Evolutionary conservation across 1,139 yeast genomes (phyloP).

Genomic region (Geotrichum fermentans): DNA sequence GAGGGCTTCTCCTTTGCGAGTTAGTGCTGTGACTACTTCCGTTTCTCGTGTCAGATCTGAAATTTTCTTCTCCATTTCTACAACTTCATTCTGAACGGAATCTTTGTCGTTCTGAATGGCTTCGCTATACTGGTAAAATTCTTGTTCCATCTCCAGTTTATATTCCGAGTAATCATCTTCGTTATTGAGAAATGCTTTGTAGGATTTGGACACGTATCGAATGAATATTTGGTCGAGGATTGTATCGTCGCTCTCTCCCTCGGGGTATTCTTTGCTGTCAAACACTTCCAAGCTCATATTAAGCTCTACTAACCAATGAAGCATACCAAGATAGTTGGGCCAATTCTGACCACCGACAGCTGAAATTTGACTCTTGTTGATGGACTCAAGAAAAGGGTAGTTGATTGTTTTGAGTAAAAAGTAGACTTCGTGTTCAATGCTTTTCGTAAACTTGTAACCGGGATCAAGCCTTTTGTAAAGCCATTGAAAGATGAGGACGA

Average conservation of each 20-base stretch:
- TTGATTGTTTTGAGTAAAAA: conserved; percentile 57
- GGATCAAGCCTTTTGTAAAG: conserved; percentile 75
- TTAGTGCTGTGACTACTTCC: conserved; percentile 44
- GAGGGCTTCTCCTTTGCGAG: conserved; percentile 57
- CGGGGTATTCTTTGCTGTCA: conserved; percentile 39
- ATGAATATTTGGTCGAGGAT: conserved; percentile 58
- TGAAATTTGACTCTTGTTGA: conserved; percentile 76
- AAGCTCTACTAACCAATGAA: conserved; percentile 70
- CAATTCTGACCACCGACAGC: conserved; percentile 92
- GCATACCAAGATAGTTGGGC: conserved; percentile 77
- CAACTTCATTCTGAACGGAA: conserved; percentile 41
- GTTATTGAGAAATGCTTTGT: conserved; percentile 59
- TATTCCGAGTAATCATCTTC: conserved; percentile 49
- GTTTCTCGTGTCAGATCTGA: conserved; percentile 38
- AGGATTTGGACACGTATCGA: conserved; percentile 61
- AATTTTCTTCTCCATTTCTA: conserved; percentile 35
- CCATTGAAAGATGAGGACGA: conserved; percentile 73
- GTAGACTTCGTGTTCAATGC: conserved; percentile 74
- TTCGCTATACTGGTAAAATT: conserved; percentile 32
- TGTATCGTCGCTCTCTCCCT: conserved; percentile 38
- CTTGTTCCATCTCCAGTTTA: conserved; percentile 52
- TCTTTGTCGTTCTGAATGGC: conserved; percentile 39
- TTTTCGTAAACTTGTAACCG: conserved; percentile 60
- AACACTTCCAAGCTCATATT: conserved; percentile 46
- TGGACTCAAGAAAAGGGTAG: conserved; percentile 77